These are phyloP conservation scores for Hypoxylon sp. DNA, from an alignment of 2,329 filamentous ascomycete species.

Conservation along the genomic window DNA sequence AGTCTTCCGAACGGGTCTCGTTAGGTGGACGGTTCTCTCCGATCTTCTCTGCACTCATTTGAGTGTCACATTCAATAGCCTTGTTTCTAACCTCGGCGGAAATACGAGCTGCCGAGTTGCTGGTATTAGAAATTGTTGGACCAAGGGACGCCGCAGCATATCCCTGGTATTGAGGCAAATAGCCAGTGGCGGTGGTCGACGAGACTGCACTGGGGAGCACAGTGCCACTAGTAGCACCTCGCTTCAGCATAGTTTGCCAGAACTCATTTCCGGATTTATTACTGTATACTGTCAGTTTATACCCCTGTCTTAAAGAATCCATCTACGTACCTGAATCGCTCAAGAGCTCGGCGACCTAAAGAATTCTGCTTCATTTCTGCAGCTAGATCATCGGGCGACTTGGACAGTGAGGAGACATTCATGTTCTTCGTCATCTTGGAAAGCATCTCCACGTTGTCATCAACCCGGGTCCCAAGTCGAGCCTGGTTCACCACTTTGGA, in stretches of 20 bases:
- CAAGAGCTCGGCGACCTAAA: slow-evolving; percentile 45
- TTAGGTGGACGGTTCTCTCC: slow-evolving; percentile 64
- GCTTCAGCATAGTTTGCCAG: slow-evolving; percentile 67
- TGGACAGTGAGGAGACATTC: slow-evolving; percentile 34
- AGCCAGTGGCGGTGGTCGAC: slow-evolving; percentile 68
- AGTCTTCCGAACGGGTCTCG: slow-evolving; percentile 53
- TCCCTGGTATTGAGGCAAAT: slow-evolving; percentile 67
- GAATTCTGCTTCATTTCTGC: slow-evolving; percentile 42
- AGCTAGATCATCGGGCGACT: slow-evolving; percentile 26
- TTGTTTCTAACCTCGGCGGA: slow-evolving; percentile 49
- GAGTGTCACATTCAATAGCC: slow-evolving; percentile 46
- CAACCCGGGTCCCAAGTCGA: slow-evolving; percentile 8
- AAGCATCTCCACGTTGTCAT: slow-evolving; percentile 29
- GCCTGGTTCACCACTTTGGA: slow-evolving; percentile 35
- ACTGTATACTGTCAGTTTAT: slow-evolving; percentile 49
- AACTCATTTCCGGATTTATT: slow-evolving; percentile 62
- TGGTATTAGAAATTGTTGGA: slow-evolving; percentile 61
- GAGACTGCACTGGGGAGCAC: slow-evolving; percentile 65
- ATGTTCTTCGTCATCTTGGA: slow-evolving; percentile 28
- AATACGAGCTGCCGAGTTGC: slow-evolving; percentile 53
- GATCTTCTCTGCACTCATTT: slow-evolving; percentile 55
- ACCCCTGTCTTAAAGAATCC: neutral
- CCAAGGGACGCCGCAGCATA: slow-evolving; percentile 67
- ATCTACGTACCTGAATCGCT: slow-evolving; percentile 53
- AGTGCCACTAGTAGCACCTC: slow-evolving; percentile 64